A percentile compares a stretch with the other conserved stretches of the same genome.
phyloP scores from a whole-genome alignment of 495 filamentous ascomycete genomes.

The Trichocladium antarcticum region DNA sequence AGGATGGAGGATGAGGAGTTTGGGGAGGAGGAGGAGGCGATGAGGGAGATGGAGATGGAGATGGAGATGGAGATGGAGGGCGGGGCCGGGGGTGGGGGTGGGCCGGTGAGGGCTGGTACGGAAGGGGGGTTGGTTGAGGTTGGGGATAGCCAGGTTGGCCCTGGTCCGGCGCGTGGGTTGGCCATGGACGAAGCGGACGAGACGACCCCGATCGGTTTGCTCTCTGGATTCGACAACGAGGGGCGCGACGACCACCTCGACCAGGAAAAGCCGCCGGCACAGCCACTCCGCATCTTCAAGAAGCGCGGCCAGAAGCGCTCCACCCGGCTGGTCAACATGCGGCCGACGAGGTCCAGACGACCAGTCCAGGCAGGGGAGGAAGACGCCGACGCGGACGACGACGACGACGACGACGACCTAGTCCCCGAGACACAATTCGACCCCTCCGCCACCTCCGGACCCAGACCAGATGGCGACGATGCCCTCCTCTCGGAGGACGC shows the following conservation, averaged over 20 bases:
- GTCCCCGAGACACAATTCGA: constrained; percentile 39
- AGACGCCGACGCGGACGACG: constrained; percentile 10
- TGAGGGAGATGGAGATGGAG: constrained; percentile 75
- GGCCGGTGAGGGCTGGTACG: constrained; percentile 22
- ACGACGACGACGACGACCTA: constrained; percentile 15
- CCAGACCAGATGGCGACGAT: constrained; percentile 19
- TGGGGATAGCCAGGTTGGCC: constrained; percentile 20
- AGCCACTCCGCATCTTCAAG: constrained; percentile 58
- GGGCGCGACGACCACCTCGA: constrained; percentile 39
- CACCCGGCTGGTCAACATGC: constrained; percentile 68
- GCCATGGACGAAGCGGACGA: background rate
- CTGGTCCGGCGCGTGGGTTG: background rate
- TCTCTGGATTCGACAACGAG: constrained; percentile 54
- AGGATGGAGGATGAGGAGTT: constrained; percentile 67
- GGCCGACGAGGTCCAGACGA: constrained; percentile 33
- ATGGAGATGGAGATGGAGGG: constrained; percentile 3
- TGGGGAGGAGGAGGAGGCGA: constrained; percentile 71
- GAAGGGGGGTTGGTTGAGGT: constrained; percentile 23
- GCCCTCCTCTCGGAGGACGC: constrained; percentile 2
- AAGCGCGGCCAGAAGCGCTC: constrained; percentile 90
- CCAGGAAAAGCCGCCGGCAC: constrained; percentile 24
- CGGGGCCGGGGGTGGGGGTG: constrained; percentile 25
- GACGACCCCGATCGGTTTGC: constrained; percentile 27
- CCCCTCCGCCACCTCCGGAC: background rate
- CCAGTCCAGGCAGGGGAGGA: constrained; percentile 14